phyloP scores from a whole-genome alignment of 495 filamentous ascomycete species.

The Xylaria palmicola region DNA sequence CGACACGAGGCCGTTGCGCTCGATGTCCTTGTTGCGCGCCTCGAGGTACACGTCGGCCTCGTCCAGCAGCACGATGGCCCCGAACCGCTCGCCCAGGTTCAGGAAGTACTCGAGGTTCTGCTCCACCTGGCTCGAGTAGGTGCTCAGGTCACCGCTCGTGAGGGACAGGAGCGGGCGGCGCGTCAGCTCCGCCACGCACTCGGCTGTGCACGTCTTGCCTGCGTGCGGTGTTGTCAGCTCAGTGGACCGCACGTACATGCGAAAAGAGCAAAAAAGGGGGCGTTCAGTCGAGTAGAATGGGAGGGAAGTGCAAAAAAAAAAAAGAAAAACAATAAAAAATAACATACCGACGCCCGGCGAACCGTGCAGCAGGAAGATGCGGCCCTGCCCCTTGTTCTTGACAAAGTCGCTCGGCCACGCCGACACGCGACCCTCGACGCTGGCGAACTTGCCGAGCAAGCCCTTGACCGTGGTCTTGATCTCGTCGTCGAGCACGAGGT shows the following conservation, averaged over 20 bases:
- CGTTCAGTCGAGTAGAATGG: not conserved
- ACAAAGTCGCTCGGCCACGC: slow-evolving; percentile 31
- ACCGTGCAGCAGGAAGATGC: slow-evolving; percentile 28
- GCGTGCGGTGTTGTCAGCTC: no score
- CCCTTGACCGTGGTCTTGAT: slow-evolving; percentile 26
- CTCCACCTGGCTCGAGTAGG: slow-evolving; percentile 33
- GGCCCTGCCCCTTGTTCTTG: slow-evolving; percentile 30
- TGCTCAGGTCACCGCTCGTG: slow-evolving; percentile 40
- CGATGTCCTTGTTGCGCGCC: slow-evolving; percentile 68
- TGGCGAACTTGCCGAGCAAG: slow-evolving; percentile 29
- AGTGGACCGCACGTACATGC: no score
- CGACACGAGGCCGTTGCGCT: slow-evolving; percentile 74
- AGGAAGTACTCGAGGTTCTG: slow-evolving; percentile 40
- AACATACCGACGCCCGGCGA: slow-evolving; percentile 24
- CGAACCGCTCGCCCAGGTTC: slow-evolving; percentile 41
- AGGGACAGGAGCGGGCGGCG: slow-evolving; percentile 38
- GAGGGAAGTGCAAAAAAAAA: not conserved
- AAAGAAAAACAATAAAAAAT: not conserved
- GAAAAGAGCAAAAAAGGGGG: no score
- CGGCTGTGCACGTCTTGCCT: slow-evolving; percentile 31
- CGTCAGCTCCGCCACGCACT: slow-evolving; percentile 41
- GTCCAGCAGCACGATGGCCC: slow-evolving; percentile 43
- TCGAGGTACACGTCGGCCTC: slow-evolving; percentile 56
- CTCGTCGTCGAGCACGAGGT: slow-evolving; percentile 28
- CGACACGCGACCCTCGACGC: slow-evolving; percentile 18